phyloP scores from a whole-genome alignment of 306 rosid species.

The Prunus kanzakura region DNA sequence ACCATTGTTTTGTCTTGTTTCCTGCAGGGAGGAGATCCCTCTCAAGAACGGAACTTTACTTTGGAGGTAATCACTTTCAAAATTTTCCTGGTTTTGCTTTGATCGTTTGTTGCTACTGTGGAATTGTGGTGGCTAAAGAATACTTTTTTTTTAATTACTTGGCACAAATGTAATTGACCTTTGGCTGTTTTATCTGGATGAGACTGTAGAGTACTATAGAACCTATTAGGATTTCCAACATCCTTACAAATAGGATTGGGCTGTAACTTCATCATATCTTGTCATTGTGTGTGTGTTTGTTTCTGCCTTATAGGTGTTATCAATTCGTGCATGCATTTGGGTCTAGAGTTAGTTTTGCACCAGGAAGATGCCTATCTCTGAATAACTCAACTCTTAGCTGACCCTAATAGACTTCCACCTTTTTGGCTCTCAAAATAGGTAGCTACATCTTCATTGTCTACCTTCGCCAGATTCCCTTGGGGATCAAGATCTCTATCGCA shows the following conservation, averaged over 20 bases:
- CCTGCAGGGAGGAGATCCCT: slow-evolving; percentile 78
- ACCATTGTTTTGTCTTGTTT: neutral
- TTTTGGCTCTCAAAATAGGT: slow-evolving; percentile 27
- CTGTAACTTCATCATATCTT: neutral
- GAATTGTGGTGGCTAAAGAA: neutral
- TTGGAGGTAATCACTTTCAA: slow-evolving; percentile 50
- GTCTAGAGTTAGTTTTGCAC: neutral
- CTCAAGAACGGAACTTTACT: slow-evolving; percentile 62
- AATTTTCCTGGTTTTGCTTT: neutral
- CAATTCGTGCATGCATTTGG: neutral
- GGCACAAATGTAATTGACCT: too few species aligned
- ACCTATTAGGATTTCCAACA: neutral
- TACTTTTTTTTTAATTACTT: too few species aligned
- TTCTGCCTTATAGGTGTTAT: neutral
- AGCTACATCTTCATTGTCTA: slow-evolving; percentile 70
- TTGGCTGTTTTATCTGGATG: too few species aligned
- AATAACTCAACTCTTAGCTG: slow-evolving; percentile 15
- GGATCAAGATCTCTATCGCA: slow-evolving; percentile 52
- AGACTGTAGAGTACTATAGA: neutral
- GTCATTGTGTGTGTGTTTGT: neutral
- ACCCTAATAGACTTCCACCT: slow-evolving; percentile 4
- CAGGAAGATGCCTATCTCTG: slow-evolving; percentile 12
- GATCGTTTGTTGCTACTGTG: neutral
- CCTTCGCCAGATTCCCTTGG: slow-evolving; percentile 86
- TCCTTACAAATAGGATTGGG: neutral